Percentiles rank a stretch among this genome's conserved stretches.
phyloP scores from a whole-genome alignment of 148 eudicot species.

The Amaranthus cruentus region DNA sequence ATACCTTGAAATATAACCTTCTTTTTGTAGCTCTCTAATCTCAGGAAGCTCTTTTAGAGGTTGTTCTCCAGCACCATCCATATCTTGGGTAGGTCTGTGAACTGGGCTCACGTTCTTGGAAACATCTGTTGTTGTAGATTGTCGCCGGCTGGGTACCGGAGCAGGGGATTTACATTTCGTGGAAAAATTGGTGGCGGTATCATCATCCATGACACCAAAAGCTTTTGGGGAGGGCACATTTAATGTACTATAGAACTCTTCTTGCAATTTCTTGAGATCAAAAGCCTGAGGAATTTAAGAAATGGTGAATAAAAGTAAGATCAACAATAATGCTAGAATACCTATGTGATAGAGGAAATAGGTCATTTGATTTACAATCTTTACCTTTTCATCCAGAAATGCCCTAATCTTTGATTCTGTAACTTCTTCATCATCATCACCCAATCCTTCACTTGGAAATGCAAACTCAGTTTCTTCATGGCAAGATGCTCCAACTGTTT shows the following conservation, averaged over 20 bases:
- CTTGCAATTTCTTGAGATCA: slow-evolving; percentile 75
- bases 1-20: slow-evolving; percentile 47
- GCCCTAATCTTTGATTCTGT: slow-evolving; percentile 76
- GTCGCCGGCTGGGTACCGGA: slow-evolving; percentile 40
- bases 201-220: slow-evolving; percentile 37
- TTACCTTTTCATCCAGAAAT: slow-evolving; percentile 81
- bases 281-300: slow-evolving; percentile 46
- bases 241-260: slow-evolving; percentile 64
- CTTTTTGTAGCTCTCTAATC: slow-evolving; percentile 34
- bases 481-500: slow-evolving; percentile 31
- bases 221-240: slow-evolving; percentile 43
- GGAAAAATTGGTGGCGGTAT: slow-evolving; percentile 36
- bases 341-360: neutral
- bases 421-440: slow-evolving; percentile 81
- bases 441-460: slow-evolving; percentile 44
- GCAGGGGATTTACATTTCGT: slow-evolving; percentile 59
- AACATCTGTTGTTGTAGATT: slow-evolving; percentile 47
- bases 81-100: slow-evolving; percentile 20
- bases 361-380: neutral
- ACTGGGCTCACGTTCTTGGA: slow-evolving; percentile 41
- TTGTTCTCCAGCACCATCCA: slow-evolving; percentile 32
- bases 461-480: slow-evolving; percentile 42
- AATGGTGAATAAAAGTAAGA: neutral
- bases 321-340: neutral
- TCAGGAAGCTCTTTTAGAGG: slow-evolving; percentile 37